Percentiles rank a stretch among this genome's conserved stretches.
Conservation (phyloP, 1,284 basidiomycete species). For the Ustilago hordei region DNA sequence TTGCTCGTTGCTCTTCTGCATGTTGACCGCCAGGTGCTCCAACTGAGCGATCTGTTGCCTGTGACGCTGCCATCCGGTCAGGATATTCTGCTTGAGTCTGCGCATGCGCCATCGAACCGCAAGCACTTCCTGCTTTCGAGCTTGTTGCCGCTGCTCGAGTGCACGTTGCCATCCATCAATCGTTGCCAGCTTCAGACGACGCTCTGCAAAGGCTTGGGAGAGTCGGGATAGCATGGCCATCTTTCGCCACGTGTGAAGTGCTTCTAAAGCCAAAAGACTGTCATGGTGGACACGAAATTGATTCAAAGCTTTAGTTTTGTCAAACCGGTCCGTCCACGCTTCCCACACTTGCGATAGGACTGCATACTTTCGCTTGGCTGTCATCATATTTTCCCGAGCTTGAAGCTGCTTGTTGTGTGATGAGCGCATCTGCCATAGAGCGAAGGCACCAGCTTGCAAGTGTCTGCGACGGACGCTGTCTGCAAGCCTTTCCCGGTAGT, state of each 20-base stretch:
- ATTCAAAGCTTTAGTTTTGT: slow-evolving; percentile 11
- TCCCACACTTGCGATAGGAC: slow-evolving; percentile 20
- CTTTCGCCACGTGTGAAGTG: slow-evolving; percentile 31
- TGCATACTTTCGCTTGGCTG: slow-evolving; percentile 7
- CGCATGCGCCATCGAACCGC: slow-evolving; percentile 47
- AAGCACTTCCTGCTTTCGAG: slow-evolving; percentile 36
- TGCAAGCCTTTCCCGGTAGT: slow-evolving; percentile 16
- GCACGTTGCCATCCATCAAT: slow-evolving; percentile 35
- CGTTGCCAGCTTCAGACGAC: slow-evolving; percentile 35
- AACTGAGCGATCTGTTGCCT: background rate
- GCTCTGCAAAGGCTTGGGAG: slow-evolving; percentile 36
- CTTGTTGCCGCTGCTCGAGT: slow-evolving; percentile 8
- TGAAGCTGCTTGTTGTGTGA: slow-evolving; percentile 26
- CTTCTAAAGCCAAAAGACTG: slow-evolving; percentile 13
- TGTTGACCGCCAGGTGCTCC: slow-evolving; percentile 17
- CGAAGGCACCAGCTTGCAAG: slow-evolving; percentile 47
- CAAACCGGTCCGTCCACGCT: slow-evolving; percentile 26
- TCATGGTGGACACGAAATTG: slow-evolving; percentile 28
- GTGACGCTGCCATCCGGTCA: slow-evolving; percentile 19
- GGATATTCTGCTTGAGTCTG: slow-evolving; percentile 21
- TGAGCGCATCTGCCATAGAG: slow-evolving; percentile 44
- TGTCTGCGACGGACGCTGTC: slow-evolving; percentile 34
- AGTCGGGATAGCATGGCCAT: slow-evolving; percentile 36
- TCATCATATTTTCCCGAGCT: slow-evolving; percentile 18
- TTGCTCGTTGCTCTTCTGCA: background rate